phyloP scores from a whole-genome alignment of 2,329 filamentous ascomycete species.

The Corinectria fuckeliana region DNA sequence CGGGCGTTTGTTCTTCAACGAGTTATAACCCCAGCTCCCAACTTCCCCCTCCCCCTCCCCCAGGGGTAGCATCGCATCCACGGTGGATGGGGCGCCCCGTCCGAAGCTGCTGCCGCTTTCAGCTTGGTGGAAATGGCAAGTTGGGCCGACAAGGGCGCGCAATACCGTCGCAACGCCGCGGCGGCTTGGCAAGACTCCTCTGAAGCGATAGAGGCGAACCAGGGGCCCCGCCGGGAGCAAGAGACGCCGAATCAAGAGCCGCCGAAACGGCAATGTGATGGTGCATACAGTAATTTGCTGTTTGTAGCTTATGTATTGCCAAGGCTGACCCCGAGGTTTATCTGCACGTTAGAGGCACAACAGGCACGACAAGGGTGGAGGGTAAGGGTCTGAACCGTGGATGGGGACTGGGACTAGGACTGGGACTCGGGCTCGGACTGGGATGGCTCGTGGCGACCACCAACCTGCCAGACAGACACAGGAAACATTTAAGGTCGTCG shows the following conservation, averaged over 20 bases:
- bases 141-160: too few species aligned
- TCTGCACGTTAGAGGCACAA: background rate
- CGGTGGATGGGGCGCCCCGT: background rate
- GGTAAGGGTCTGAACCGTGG: too few species aligned
- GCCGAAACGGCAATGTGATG: too few species aligned
- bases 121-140: too few species aligned
- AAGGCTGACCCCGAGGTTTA: conserved; percentile 1
- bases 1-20: too few species aligned
- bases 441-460: background rate
- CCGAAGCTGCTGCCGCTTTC: conserved; percentile 27
- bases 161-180: background rate
- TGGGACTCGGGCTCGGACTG: too few species aligned
- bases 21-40: too few species aligned
- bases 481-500: conserved; percentile 16
- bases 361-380: background rate
- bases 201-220: background rate
- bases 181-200: conserved; percentile 4
- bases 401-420: too few species aligned
- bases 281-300: too few species aligned
- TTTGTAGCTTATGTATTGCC: too few species aligned
- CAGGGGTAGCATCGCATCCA: conserved; percentile 27
- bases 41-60: conserved; percentile 8
- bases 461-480: background rate
- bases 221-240: background rate
- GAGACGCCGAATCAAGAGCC: background rate